Base-by-base conservation (phyloP, 2,329 filamentous ascomycete genomes). In the Tolypocladium endophyticum region DNA sequence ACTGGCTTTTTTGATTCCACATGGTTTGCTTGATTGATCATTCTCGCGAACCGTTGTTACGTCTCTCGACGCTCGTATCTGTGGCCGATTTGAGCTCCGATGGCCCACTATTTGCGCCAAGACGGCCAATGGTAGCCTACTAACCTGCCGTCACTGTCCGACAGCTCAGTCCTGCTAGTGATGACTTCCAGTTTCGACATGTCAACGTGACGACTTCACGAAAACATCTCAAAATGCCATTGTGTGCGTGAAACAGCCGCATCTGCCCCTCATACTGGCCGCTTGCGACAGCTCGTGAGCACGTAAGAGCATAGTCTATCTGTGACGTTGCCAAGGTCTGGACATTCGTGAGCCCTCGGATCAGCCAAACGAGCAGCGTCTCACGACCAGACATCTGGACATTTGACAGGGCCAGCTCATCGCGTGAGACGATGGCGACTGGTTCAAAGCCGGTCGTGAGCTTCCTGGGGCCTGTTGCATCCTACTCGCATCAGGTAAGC, bases 401-500 rank as follows among this genome's bases (percentile, higher is more conserved):
- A 36, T 12, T 54, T 11, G 23, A n/a, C 9, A 20, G 2, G n/a
- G 50, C 50, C 30, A 23, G 30, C 50, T 23, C 50, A 36, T n/a
- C 20, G 50, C 30, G 30, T 54, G 20, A 25, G 54, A 70, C 62
- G 67, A 71, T 70, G 66, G 55, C 68, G 39, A 64, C 69, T 30
- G 61, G 63, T 54, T 50, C 58, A 56, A 76, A 76, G 63, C 76
- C 76, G 18, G 65, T 75, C 39, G 79, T 81, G 61, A 76, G 76
- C 65, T 81, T 79, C 67, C 68, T 81, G n/a, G 79, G 79, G 25
- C 79, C 79, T 36, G 67, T 73, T 54, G 74, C 78, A 20, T 81
- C 79, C 57, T 81, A 81, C 66, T 78, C 79, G 52, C 78, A 81
- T 61, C 79, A 81, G 76, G 79, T 80, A 72, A 63, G 9, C 38